Evolutionary conservation across 2,329 filamentous ascomycete species (phyloP), one percentile per base, ranked within the genome.

Genomic region (Aotearoamyces nothofagi): DNA sequence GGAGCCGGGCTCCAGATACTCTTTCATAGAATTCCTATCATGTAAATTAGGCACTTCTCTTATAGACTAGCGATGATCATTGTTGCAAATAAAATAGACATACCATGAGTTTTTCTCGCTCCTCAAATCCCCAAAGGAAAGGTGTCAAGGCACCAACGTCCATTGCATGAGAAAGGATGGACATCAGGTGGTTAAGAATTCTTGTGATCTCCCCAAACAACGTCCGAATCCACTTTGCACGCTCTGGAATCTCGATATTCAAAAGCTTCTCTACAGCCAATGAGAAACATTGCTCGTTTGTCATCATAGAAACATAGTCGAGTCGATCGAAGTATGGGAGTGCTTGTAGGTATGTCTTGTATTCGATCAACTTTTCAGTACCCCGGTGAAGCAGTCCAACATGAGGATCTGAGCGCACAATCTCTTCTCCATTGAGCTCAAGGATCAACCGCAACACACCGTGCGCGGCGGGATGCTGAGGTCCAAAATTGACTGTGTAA

Each of bases 291-390:
- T 98, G 90, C 67, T 98, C 90, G 58, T 98, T 98, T 49, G 90
- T 98, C 90, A 98, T 98, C 92, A 98, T 98, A 49, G 84, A 94
- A 45, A 94, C 86, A 57, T 98, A 98, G 60, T 98, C 90, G 55
- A 98, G 68, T 45, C 90, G 83, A 61, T 98, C 90, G 54, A 98
- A 98, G 66, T 98, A 98, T 32, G 90, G 90, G 51, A 98, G 66
- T 33, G 90, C 90, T 66, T 98, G 90, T 50, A 96, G 70, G 53
- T 98, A 98, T 45, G 87, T 93, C 69, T 93, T 94, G 71, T 98
- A 98, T 67, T 98, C 90, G 60, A 96, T 96, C 60, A 98, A 73
- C 70, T 98, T 98, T 69, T 98, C 90, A 38, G 90, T 98, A 44
- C 90, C 90, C 47, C 90, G 76, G 58, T 98, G 90, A 49, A 98